Evolutionary conservation across 179 eudicot species (phyloP), one percentile per base, ranked within the genome.

Genomic region (Vitellaria paradoxa): DNA sequence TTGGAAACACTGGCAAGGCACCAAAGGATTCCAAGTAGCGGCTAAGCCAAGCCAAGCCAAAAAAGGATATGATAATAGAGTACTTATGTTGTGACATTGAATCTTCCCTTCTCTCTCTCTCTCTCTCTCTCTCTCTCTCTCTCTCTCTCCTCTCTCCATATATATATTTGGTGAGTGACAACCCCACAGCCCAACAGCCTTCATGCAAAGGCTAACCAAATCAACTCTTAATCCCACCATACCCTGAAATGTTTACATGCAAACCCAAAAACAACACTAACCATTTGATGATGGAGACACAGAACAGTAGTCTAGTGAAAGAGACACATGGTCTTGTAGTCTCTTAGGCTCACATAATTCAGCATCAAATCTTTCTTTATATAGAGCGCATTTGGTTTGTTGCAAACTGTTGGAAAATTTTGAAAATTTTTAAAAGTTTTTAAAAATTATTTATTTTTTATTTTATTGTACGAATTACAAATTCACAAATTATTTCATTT

Each of bases 21-120:
- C 37, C 37, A 30, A 30, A 30, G 64, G 62, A 67, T 66, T 64
- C 84, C 84, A 83, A 86, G 89, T 86, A 86, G 83, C 86, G 92
- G 92, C 83, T 57, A 87, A 87, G 89, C 78, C 70, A 89, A 87
- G 89, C 78, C 70, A 89, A 59, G 59, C 6, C 26, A 7, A 30
- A 46, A 24, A 46, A 11, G 11, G 20, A 52, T 17, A 7, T 17
- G 17, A 8, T 42, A 66, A 0, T 65, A 21, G 9, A n/a, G 24
- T 13, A 21, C 0, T 0, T 9, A 30, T 37, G 24, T 72, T 70
- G 70, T 70, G 7, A 21, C 64, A 50, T 45, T 61, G 40, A 17
- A 18, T 40, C 45, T 69, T 66, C 23, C 55, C 9, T 52, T 30
- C 37, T 30, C 37, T 30, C 37, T 30, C 37, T 30, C 37, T 30